phyloP scores from a whole-genome alignment of 129 eudicot species.

The Escallonia rubra region DNA sequence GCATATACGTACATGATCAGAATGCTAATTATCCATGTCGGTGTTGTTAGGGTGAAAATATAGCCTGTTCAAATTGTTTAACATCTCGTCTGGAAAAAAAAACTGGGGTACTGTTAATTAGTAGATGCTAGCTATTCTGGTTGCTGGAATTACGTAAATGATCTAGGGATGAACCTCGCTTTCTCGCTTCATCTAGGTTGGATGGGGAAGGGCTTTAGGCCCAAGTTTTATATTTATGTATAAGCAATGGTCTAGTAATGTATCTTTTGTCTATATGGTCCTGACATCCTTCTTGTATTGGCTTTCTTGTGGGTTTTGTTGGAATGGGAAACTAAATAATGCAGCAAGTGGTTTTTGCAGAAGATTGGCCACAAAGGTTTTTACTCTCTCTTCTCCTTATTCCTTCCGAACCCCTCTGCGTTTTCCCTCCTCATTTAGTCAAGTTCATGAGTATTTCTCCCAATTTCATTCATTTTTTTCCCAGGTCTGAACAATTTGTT shows the following conservation, averaged over 20 bases:
- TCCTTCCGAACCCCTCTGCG: neutral
- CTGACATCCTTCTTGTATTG: conserved; percentile 1
- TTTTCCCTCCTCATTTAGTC: neutral
- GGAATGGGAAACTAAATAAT: conserved; percentile 7
- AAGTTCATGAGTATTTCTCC: conserved; percentile 2
- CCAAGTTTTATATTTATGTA: neutral
- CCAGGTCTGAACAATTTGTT: conserved; percentile 81
- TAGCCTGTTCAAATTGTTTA: too few species aligned
- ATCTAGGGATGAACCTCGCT: too few species aligned
- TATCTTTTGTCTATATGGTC: conserved; percentile 2
- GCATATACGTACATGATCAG: too few species aligned
- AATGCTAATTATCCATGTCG: too few species aligned
- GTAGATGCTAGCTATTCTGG: too few species aligned
- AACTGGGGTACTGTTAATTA: too few species aligned
- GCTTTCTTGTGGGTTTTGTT: conserved; percentile 11
- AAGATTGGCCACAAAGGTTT: conserved; percentile 90
- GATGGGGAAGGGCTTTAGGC: too few species aligned
- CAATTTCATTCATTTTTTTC: conserved; percentile 3
- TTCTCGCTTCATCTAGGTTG: too few species aligned
- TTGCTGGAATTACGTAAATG: too few species aligned
- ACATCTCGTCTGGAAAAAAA: too few species aligned
- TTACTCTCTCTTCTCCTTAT: neutral
- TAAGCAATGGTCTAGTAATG: neutral
- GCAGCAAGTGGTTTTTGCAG: conserved; percentile 93
- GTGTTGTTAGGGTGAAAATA: too few species aligned